phyloP scores from a whole-genome alignment of 2,329 filamentous ascomycete species.

The Trichoderma polysporum region DNA sequence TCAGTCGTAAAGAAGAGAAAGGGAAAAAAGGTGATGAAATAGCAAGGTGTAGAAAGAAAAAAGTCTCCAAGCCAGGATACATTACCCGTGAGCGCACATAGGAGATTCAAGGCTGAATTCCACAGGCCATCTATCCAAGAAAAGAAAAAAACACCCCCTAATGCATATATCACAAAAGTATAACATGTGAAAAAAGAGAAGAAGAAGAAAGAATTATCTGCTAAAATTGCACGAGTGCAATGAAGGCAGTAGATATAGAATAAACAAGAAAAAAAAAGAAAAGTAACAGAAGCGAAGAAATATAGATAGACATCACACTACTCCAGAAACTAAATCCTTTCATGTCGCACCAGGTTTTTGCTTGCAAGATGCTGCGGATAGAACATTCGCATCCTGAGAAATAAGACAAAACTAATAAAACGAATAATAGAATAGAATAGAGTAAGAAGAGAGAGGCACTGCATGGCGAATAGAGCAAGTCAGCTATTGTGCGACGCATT shows the following conservation, averaged over 20 bases:
- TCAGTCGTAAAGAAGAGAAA: conserved; percentile 22
- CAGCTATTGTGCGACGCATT: not conserved
- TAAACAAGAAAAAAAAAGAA: not conserved
- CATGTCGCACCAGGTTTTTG: not conserved
- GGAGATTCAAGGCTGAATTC: not conserved
- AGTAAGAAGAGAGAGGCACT: not conserved
- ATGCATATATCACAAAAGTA: not conserved
- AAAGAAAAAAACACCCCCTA: not conserved
- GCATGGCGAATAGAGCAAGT: not conserved
- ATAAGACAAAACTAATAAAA: not conserved
- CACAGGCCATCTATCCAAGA: not conserved
- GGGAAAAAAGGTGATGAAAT: not conserved
- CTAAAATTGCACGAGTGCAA: not conserved
- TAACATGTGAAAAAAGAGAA: not conserved
- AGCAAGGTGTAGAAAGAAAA: not conserved
- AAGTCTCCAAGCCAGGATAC: conserved; percentile 7
- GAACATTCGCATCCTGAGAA: not conserved
- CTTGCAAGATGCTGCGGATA: not conserved
- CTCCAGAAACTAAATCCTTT: not conserved
- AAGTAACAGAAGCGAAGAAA: not conserved
- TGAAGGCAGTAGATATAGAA: not conserved
- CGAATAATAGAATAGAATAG: not conserved
- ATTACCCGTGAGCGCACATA: not conserved
- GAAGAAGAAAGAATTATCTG: not conserved
- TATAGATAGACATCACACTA: not conserved